A percentile compares a stretch with the other conserved stretches of the same genome.
These are phyloP conservation scores for Collariella sp. DNA, from an alignment of 495 filamentous ascomycete genomes.

Conservation along the genomic window DNA sequence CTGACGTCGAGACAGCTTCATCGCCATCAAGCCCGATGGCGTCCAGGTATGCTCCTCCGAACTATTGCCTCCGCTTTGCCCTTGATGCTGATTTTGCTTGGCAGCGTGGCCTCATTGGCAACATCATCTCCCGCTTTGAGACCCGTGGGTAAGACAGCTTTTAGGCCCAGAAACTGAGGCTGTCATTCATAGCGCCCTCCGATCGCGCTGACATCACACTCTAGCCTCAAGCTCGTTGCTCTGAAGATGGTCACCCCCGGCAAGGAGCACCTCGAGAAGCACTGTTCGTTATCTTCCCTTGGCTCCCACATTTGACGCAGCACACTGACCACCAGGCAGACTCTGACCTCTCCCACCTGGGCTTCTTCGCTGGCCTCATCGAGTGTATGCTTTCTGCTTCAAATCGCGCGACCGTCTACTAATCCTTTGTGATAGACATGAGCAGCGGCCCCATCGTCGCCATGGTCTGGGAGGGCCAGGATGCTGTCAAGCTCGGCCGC, in stretches of 20 bases:
- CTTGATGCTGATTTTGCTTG: constrained; percentile 18
- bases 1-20: constrained; percentile 68
- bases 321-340: constrained; percentile 43
- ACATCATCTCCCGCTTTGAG: constrained; percentile 97
- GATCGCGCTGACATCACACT: constrained; percentile 17
- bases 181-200: background rate
- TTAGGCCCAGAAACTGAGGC: background rate
- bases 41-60: constrained; percentile 67
- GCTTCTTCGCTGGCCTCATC: constrained; percentile 91
- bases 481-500: constrained; percentile 96
- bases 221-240: constrained; percentile 90
- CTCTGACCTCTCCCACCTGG: constrained; percentile 80
- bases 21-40: constrained; percentile 98
- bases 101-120: constrained; percentile 90
- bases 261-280: constrained; percentile 92
- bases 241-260: constrained; percentile 85
- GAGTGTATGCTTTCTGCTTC: constrained; percentile 50
- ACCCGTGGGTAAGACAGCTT: constrained; percentile 60
- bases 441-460: constrained; percentile 90
- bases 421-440: constrained; percentile 64
- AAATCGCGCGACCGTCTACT: constrained; percentile 15
- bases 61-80: background rate
- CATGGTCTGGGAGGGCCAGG: constrained; percentile 98
- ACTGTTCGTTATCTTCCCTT: constrained; percentile 50
- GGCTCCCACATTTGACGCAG: background rate